phyloP scores from a whole-genome alignment of 495 filamentous ascomycete genomes.

The Aspergillus conjunctus region DNA sequence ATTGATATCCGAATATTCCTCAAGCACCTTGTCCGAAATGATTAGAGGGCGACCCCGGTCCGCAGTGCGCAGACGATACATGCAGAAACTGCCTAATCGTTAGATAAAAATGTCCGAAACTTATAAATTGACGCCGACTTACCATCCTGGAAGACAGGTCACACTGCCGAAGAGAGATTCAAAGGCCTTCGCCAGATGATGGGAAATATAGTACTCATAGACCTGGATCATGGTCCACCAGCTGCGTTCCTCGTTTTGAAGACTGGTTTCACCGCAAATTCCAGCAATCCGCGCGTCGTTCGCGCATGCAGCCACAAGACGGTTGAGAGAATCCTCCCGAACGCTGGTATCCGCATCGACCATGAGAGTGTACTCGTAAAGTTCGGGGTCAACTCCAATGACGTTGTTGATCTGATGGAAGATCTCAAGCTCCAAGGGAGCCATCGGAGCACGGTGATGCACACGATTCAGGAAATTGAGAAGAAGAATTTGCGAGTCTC shows the following conservation, averaged over 20 bases:
- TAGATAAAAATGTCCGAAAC: conserved; percentile 10
- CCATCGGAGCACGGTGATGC: conserved; percentile 91
- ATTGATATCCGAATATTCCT: conserved; percentile 82
- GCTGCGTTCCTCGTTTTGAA: conserved; percentile 89
- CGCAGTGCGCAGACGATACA: conserved; percentile 94
- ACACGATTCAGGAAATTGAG: conserved; percentile 95
- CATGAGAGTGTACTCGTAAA: conserved; percentile 98
- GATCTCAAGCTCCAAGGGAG: conserved; percentile 92
- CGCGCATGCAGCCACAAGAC: conserved; percentile 88
- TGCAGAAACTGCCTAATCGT: conserved; percentile 76
- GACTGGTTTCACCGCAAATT: conserved; percentile 95
- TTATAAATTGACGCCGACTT: conserved; percentile 38
- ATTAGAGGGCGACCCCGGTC: conserved; percentile 92
- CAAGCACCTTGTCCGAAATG: conserved; percentile 81
- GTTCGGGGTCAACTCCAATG: conserved; percentile 94
- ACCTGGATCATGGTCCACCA: conserved; percentile 99
- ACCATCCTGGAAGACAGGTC: conserved; percentile 98
- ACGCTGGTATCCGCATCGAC: conserved; percentile 98
- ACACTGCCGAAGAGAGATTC: conserved; percentile 95
- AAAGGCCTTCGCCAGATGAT: conserved; percentile 91
- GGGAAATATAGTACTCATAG: conserved; percentile 97
- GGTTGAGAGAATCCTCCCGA: conserved; percentile 85
- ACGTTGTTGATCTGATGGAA: conserved; percentile 99
- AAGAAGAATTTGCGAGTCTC: conserved; percentile 87
- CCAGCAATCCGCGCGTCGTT: conserved; percentile 95